A percentile compares a stretch with the other conserved stretches of the same genome.
Evolutionary conservation across 306 rosid genomes (phyloP).

Genomic region (Quercus robur): DNA sequence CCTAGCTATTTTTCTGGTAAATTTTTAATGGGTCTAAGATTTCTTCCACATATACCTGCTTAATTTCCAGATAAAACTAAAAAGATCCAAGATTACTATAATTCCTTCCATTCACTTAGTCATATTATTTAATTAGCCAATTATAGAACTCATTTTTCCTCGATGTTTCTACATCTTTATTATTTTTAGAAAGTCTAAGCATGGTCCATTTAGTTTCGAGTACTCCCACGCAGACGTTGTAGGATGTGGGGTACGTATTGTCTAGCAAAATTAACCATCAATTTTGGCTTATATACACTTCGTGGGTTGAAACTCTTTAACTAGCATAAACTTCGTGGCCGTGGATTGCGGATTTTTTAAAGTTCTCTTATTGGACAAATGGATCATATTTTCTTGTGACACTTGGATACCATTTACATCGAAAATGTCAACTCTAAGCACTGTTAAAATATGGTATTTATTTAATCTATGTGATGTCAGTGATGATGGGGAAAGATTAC

Average conservation of each 20-base stretch:
- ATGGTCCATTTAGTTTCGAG: background rate
- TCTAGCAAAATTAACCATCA: background rate
- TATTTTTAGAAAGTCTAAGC: background rate
- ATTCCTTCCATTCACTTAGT: background rate
- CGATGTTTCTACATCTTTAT: background rate
- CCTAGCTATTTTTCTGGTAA: background rate
- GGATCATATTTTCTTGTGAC: background rate
- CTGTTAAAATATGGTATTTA: conserved; percentile 10
- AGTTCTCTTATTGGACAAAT: background rate
- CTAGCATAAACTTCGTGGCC: background rate
- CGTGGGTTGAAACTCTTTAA: background rate
- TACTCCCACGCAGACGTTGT: background rate
- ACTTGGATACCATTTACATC: conserved; percentile 30
- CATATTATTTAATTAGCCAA: background rate
- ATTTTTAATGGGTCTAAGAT: background rate
- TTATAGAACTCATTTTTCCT: background rate
- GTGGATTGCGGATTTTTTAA: background rate
- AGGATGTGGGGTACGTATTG: background rate
- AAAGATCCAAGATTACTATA: background rate
- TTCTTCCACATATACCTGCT: background rate
- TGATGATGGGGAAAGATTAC: conserved; percentile 1
- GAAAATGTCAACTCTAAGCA: conserved; percentile 42
- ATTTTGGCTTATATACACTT: background rate
- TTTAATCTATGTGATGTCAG: conserved; percentile 14
- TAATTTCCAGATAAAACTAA: background rate